These are phyloP conservation scores for Sphaerobolus stellatus DNA, from an alignment of 1,284 basidiomycete species.

Conservation along the genomic window DNA sequence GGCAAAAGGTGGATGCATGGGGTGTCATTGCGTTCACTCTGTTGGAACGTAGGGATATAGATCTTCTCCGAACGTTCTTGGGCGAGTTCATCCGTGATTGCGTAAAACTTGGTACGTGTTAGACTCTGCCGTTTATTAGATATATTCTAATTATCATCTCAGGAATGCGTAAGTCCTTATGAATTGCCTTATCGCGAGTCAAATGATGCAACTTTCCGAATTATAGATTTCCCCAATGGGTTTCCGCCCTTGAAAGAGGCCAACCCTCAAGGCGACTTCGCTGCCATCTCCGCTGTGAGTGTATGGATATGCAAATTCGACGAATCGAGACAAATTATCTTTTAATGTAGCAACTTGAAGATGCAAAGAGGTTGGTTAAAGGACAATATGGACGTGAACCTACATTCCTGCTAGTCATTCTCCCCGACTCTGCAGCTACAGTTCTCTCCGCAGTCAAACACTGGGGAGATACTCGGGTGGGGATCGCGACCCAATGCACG, in stretches of 20 bases:
- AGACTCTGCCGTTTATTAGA: no score
- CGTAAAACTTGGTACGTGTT: no score
- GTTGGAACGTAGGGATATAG: no score
- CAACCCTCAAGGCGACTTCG: neutral
- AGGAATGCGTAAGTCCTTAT: slow-evolving; percentile 9
- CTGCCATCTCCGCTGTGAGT: neutral
- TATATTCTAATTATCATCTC: no score
- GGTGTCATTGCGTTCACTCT: neutral
- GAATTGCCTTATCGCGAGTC: neutral
- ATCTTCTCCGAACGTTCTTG: no score
- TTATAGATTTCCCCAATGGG: neutral
- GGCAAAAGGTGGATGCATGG: neutral
- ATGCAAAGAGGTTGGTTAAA: neutral
- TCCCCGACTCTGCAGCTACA: slow-evolving; percentile 32
- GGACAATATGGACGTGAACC: neutral
- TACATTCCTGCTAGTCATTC: slow-evolving; percentile 25
- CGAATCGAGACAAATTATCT: neutral
- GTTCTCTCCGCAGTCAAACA: slow-evolving; percentile 39
- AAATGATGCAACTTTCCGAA: neutral
- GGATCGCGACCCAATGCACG: slow-evolving; percentile 38
- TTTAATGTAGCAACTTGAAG: slow-evolving; percentile 1
- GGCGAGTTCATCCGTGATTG: no score
- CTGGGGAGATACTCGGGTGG: slow-evolving; percentile 40
- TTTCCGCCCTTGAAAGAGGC: neutral
- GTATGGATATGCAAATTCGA: no score